Evolutionary conservation across 257 asterid species (phyloP).

Genomic region (Solanum habrochaites): DNA sequence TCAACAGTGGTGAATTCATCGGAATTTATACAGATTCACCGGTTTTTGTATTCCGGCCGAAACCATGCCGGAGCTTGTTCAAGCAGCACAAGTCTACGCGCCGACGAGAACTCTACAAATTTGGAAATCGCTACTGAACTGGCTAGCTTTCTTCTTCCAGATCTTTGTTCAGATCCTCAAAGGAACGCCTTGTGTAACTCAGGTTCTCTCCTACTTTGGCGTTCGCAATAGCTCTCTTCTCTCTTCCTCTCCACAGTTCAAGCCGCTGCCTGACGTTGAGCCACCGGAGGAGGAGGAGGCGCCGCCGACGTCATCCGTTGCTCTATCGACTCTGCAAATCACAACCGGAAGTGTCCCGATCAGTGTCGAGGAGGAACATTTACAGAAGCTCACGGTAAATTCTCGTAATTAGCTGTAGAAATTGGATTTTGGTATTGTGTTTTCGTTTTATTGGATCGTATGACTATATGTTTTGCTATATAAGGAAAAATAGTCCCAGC

Average conservation of each 20-base stretch:
- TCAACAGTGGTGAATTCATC: background rate
- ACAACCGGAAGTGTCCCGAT: background rate
- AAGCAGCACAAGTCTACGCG: constrained; percentile 61
- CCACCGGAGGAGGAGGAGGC: constrained; percentile 33
- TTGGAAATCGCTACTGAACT: constrained; percentile 78
- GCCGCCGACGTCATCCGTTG: background rate
- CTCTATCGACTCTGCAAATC: constrained; percentile 6
- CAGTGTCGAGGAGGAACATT: background rate
- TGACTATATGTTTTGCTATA: background rate
- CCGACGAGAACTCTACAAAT: constrained; percentile 60
- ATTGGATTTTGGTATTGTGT: background rate
- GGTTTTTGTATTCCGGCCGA: background rate
- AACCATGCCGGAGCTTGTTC: constrained; percentile 71
- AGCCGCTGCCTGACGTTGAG: constrained; percentile 68
- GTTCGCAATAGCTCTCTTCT: constrained; percentile 38
- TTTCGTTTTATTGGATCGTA: background rate
- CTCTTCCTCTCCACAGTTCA: constrained; percentile 38
- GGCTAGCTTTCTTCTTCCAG: constrained; percentile 78
- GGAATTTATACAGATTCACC: background rate
- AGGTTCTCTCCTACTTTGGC: constrained; percentile 56
- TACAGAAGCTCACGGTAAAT: constrained; percentile 23
- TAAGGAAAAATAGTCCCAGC: background rate
- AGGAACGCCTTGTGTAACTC: constrained; percentile 64
- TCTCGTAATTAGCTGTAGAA: background rate
- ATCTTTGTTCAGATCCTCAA: constrained; percentile 87